Conservation (phyloP, 116 monocot species). For the Thalassia testudinum region DNA sequence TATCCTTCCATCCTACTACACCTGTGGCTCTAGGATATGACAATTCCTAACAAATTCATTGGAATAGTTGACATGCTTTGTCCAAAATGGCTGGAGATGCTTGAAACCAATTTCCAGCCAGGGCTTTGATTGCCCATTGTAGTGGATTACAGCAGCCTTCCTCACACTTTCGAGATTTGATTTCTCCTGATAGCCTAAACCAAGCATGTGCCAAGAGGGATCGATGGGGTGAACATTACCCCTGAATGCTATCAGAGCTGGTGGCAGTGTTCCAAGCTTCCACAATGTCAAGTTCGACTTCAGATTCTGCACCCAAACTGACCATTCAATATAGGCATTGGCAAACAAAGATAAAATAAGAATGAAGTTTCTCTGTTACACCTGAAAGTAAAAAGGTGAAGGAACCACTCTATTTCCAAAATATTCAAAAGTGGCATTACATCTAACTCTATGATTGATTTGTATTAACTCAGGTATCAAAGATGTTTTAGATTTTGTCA, state of each 20-base stretch:
- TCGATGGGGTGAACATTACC: slow-evolving; percentile 72
- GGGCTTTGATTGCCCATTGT: slow-evolving; percentile 83
- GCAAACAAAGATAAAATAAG: too few relatives aligned
- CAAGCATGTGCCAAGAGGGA: slow-evolving; percentile 87
- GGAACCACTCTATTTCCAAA: too few relatives aligned
- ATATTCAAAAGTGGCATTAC: too few relatives aligned
- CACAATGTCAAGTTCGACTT: slow-evolving; percentile 66
- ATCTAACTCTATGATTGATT: too few relatives aligned
- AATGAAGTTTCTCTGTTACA: too few relatives aligned
- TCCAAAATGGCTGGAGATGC: slow-evolving; percentile 80
- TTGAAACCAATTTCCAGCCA: slow-evolving; percentile 92
- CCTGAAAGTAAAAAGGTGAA: background rate
- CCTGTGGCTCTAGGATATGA: slow-evolving; percentile 57
- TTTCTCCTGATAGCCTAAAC: slow-evolving; percentile 89
- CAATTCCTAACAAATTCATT: slow-evolving; percentile 79
- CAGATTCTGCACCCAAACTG: slow-evolving; percentile 53
- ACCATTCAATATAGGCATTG: too few relatives aligned
- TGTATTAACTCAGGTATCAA: too few relatives aligned
- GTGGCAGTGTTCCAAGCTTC: slow-evolving; percentile 87
- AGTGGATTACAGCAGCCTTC: slow-evolving; percentile 83
- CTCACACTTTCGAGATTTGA: slow-evolving; percentile 37
- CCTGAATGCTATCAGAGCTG: slow-evolving; percentile 79
- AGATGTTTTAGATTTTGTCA: too few relatives aligned
- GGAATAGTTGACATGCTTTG: slow-evolving; percentile 79
- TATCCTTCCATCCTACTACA: background rate